phyloP scores from a whole-genome alignment of 768 basidiomycete genomes.

The Cystobasidium ongulense region DNA sequence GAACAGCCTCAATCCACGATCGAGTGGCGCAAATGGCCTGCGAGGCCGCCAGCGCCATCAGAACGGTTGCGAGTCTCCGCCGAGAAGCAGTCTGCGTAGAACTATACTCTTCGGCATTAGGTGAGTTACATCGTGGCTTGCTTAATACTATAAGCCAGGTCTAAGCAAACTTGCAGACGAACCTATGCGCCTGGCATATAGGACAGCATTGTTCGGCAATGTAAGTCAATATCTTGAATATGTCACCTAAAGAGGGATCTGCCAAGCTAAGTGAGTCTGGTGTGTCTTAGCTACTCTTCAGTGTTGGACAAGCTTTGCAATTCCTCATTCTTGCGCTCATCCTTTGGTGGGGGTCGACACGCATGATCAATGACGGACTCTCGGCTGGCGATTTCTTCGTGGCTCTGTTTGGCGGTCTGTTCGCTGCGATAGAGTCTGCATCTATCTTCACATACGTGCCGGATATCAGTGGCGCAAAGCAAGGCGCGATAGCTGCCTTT shows the following conservation, averaged over 20 bases:
- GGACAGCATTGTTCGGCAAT: constrained; percentile 49
- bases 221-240: constrained; percentile 3
- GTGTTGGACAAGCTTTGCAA: constrained; percentile 33
- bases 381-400: constrained; percentile 22
- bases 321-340: constrained; percentile 5
- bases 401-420: background rate
- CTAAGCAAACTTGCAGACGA: constrained; percentile 46
- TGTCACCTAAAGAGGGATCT: too few relatives aligned
- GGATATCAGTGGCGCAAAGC: constrained; percentile 36
- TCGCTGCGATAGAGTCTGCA: constrained; percentile 18
- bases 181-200: constrained; percentile 61
- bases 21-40: constrained; percentile 78
- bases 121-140: background rate
- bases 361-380: background rate
- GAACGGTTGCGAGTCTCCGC: constrained; percentile 80
- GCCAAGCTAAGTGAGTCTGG: too few relatives aligned
- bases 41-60: constrained; percentile 80
- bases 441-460: constrained; percentile 25
- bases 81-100: constrained; percentile 69
- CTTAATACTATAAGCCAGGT: background rate
- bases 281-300: background rate
- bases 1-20: constrained; percentile 71
- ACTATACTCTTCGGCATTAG: constrained; percentile 43
- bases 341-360: background rate
- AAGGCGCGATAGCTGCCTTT: constrained; percentile 67